A percentile compares a stretch with the other conserved stretches of the same genome.
Conservation (phyloP, 2,329 filamentous ascomycete genomes). For the Botrytis cinerea region DNA sequence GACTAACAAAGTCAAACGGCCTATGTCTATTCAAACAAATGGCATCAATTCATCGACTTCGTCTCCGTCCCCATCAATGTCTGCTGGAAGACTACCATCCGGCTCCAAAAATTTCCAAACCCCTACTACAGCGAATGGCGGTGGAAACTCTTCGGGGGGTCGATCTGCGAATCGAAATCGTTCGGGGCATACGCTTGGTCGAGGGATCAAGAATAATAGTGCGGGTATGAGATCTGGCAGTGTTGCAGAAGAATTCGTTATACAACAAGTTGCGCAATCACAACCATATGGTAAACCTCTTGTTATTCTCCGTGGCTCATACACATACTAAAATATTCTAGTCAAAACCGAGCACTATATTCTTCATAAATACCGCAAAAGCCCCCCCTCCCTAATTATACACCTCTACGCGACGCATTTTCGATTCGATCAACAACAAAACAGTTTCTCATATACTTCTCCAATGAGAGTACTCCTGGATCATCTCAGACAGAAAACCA, state of each 20-base stretch:
- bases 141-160: constrained; percentile 41
- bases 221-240: constrained; percentile 53
- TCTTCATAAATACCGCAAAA: constrained; percentile 73
- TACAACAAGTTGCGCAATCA: constrained; percentile 47
- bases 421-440: constrained; percentile 81
- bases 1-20: constrained; percentile 65
- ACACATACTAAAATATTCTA: constrained; percentile 41
- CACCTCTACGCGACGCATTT: constrained; percentile 87
- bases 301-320: constrained; percentile 34
- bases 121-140: constrained; percentile 50
- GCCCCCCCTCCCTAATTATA: constrained; percentile 79
- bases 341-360: constrained; percentile 77
- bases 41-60: constrained; percentile 53
- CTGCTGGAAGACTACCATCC: constrained; percentile 56
- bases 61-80: constrained; percentile 51
- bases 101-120: constrained; percentile 54
- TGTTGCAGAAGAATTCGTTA: constrained; percentile 47
- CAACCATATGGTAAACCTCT: constrained; percentile 54
- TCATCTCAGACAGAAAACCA: constrained; percentile 72
- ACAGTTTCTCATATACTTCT: constrained; percentile 87
- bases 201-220: constrained; percentile 53
- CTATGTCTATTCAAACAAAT: constrained; percentile 55
- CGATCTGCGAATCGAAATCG: constrained; percentile 59
- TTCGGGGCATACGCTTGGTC: constrained; percentile 47
- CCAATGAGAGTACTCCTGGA: constrained; percentile 81